Conservation (phyloP, 106 monocot species). For the Allium sativum region DNA sequence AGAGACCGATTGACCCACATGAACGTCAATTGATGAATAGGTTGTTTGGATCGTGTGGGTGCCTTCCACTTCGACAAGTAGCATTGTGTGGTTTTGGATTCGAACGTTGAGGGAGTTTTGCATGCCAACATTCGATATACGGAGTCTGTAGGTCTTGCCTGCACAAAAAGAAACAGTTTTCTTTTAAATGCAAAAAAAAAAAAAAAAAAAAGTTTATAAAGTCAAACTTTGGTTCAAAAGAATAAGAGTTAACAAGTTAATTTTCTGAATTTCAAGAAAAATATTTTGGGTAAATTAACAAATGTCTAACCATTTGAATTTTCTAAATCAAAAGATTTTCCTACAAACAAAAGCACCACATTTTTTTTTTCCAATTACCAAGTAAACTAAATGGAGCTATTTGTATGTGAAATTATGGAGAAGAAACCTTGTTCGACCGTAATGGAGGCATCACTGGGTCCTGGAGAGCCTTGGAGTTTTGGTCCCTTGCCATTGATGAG, state of each 20-base stretch:
- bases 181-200: not conserved
- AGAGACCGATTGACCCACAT: slow-evolving; percentile 66
- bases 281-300: not conserved
- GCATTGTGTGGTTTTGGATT: slow-evolving; percentile 57
- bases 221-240: not conserved
- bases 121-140: slow-evolving; percentile 77
- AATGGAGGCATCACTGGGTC: slow-evolving; percentile 30
- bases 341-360: not conserved
- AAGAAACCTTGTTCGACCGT: slow-evolving; percentile 39
- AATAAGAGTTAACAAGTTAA: not conserved
- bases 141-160: slow-evolving; percentile 75
- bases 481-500: slow-evolving; percentile 73
- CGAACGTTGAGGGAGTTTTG: slow-evolving; percentile 68
- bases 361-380: not conserved
- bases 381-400: not conserved
- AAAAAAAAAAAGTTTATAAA: not conserved
- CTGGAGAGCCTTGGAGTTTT: slow-evolving; percentile 44
- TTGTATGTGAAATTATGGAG: not conserved
- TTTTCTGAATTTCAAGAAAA: not conserved
- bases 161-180: not conserved
- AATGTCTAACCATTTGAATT: not conserved
- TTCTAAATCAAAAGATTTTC: not conserved
- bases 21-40: slow-evolving; percentile 60
- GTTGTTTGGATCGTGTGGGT: slow-evolving; percentile 67
- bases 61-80: slow-evolving; percentile 76